A percentile compares a stretch with the other conserved stretches of the same genome.
phyloP scores from a whole-genome alignment of 108 stramenopile species.

The Skeletonema grethae region DNA sequence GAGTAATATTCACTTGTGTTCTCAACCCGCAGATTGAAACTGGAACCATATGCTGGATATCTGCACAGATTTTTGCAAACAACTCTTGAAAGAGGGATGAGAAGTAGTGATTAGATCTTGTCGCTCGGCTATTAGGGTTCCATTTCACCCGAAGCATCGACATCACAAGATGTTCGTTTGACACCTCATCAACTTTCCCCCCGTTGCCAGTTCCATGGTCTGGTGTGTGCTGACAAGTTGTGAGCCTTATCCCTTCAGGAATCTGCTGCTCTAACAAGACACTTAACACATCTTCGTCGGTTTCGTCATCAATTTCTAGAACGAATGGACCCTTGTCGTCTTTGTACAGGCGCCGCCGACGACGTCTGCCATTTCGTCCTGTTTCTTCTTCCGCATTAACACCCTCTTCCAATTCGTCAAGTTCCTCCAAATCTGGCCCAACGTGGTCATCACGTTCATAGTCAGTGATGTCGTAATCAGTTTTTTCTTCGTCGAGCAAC shows the following conservation, averaged over 20 bases:
- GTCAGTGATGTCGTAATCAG: constrained; percentile 61
- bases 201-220: constrained; percentile 78
- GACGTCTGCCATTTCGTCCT: constrained; percentile 48
- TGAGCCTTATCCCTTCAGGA: constrained; percentile 73
- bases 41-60: constrained; percentile 61
- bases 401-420: constrained; percentile 48
- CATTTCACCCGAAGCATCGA: constrained; percentile 88
- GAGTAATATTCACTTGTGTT: constrained; percentile 89
- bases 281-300: constrained; percentile 86
- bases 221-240: constrained; percentile 74
- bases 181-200: constrained; percentile 53
- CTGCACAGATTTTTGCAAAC: constrained; percentile 73
- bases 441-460: constrained; percentile 50
- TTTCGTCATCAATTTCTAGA: constrained; percentile 91
- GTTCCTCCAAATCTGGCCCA: constrained; percentile 76
- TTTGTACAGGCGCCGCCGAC: constrained; percentile 72
- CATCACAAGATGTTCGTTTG: constrained; percentile 84
- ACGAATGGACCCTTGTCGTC: constrained; percentile 89
- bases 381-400: constrained; percentile 47
- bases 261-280: constrained; percentile 75
- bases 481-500: constrained; percentile 38
- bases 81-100: constrained; percentile 84
- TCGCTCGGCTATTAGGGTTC: constrained; percentile 74
- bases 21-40: constrained; percentile 76
- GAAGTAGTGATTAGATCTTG: constrained; percentile 82